Evolutionary conservation across 129 eudicot species (phyloP).

Genomic region (Centella asiatica): DNA sequence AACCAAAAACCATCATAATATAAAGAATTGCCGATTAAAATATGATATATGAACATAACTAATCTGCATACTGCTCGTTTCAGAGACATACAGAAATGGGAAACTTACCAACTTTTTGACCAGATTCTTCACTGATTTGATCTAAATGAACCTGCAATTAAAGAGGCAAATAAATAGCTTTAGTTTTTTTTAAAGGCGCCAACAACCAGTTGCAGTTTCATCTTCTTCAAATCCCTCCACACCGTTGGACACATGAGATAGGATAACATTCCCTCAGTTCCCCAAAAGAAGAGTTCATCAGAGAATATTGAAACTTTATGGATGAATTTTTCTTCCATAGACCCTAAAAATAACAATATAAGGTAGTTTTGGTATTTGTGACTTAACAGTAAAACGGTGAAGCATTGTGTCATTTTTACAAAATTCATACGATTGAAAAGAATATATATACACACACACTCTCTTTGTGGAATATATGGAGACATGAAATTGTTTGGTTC

Average conservation of each 20-base stretch:
- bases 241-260: neutral
- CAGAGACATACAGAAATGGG: slow-evolving; percentile 8
- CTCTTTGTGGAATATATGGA: too few relatives aligned
- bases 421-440: too few relatives aligned
- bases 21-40: slow-evolving; percentile 4
- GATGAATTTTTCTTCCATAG: too few relatives aligned
- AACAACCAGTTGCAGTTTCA: neutral
- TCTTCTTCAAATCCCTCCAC: neutral
- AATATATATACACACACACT: too few relatives aligned
- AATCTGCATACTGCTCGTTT: neutral
- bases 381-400: too few relatives aligned
- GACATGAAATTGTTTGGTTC: too few relatives aligned
- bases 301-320: too few relatives aligned
- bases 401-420: too few relatives aligned
- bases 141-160: slow-evolving; percentile 54
- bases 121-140: slow-evolving; percentile 47
- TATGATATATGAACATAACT: slow-evolving; percentile 4
- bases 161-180: slow-evolving; percentile 8
- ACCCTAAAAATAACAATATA: too few relatives aligned
- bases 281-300: too few relatives aligned
- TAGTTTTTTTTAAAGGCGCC: neutral
- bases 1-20: too few relatives aligned
- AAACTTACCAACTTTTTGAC: slow-evolving; percentile 49
- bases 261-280: neutral
- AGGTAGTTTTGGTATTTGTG: too few relatives aligned